A percentile compares a stretch with the other conserved stretches of the same genome.
These are phyloP conservation scores for Curvularia eragrostidis DNA, from an alignment of 2,329 filamentous ascomycete species.

Conservation along the genomic window DNA sequence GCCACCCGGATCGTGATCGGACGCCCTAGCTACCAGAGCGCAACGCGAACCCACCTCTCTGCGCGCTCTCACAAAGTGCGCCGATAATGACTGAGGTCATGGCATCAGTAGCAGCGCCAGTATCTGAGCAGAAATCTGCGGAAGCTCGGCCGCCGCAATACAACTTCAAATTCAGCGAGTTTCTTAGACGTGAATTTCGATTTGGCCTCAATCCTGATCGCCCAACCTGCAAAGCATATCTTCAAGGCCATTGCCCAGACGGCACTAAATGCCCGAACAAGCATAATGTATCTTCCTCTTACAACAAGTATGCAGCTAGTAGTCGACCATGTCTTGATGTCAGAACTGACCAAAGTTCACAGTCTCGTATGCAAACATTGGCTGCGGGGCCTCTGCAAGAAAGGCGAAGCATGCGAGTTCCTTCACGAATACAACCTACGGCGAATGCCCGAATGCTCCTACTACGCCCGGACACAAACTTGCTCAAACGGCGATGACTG, in stretches of 20 bases:
- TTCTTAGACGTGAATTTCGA: constrained; percentile 81
- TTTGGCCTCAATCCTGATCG: constrained; percentile 75
- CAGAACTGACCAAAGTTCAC: constrained; percentile 14
- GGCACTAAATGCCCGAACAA: constrained; percentile 86
- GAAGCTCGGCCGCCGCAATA: constrained; percentile 54
- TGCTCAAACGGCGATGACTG: constrained; percentile 98
- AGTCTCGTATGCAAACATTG: constrained; percentile 97
- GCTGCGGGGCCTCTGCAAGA: constrained; percentile 96
- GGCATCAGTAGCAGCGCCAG: constrained; percentile 23
- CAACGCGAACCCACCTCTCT: neutral
- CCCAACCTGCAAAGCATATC: constrained; percentile 84
- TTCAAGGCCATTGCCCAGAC: constrained; percentile 84
- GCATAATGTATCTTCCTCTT: constrained; percentile 68
- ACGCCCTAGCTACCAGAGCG: neutral
- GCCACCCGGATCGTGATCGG: neutral
- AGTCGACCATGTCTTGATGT: neutral
- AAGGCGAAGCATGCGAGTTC: constrained; percentile 96
- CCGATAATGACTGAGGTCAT: constrained; percentile 44
- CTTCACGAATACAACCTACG: constrained; percentile 98
- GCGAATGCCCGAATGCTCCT: constrained; percentile 98
- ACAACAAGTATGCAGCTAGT: constrained; percentile 62
- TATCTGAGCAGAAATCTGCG: constrained; percentile 39
- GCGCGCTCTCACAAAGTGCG: neutral
- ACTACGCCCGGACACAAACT: constrained; percentile 91
- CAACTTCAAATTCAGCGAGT: constrained; percentile 84